phyloP scores from a whole-genome alignment of 2,329 filamentous ascomycete species.

The Penicillium sp. region DNA sequence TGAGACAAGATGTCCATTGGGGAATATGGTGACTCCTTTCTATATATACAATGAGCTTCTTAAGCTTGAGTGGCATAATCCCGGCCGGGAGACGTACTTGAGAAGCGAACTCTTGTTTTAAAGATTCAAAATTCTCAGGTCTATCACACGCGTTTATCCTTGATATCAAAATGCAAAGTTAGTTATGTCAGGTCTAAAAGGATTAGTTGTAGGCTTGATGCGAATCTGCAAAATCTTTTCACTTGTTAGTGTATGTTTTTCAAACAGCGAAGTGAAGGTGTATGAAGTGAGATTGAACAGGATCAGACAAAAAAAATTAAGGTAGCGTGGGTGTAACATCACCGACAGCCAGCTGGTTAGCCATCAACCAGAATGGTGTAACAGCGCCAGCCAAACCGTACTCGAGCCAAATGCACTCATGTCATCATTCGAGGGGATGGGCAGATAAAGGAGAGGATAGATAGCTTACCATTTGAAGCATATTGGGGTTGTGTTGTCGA shows the following conservation, averaged over 20 bases:
- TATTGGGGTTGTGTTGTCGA: neutral
- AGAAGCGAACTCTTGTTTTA: slow-evolving; percentile 78
- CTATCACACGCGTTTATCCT: slow-evolving; percentile 95
- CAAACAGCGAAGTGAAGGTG: slow-evolving; percentile 12
- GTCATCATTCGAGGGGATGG: slow-evolving; percentile 73
- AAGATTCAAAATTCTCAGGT: slow-evolving; percentile 79
- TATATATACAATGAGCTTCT: slow-evolving; percentile 55
- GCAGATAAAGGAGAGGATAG: neutral
- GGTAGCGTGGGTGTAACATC: slow-evolving; percentile 99
- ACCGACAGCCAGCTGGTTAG: slow-evolving; percentile 70
- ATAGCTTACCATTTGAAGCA: slow-evolving; percentile 21
- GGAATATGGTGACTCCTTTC: slow-evolving; percentile 83
- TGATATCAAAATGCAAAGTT: slow-evolving; percentile 34
- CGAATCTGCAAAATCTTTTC: slow-evolving; percentile 19
- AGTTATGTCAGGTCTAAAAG: slow-evolving; percentile 22
- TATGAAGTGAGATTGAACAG: slow-evolving; percentile 15
- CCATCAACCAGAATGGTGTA: slow-evolving; percentile 73
- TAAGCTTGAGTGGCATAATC: slow-evolving; percentile 32
- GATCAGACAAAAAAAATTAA: slow-evolving; percentile 83
- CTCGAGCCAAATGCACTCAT: slow-evolving; percentile 99
- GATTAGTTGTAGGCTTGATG: slow-evolving; percentile 1
- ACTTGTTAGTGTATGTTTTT: slow-evolving; percentile 26
- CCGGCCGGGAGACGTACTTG: slow-evolving; percentile 66
- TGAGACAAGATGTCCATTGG: slow-evolving; percentile 93
- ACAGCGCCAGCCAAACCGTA: slow-evolving; percentile 66